Evolutionary conservation across 768 basidiomycete genomes (phyloP).

Genomic region (Collybiopsis luxurians): DNA sequence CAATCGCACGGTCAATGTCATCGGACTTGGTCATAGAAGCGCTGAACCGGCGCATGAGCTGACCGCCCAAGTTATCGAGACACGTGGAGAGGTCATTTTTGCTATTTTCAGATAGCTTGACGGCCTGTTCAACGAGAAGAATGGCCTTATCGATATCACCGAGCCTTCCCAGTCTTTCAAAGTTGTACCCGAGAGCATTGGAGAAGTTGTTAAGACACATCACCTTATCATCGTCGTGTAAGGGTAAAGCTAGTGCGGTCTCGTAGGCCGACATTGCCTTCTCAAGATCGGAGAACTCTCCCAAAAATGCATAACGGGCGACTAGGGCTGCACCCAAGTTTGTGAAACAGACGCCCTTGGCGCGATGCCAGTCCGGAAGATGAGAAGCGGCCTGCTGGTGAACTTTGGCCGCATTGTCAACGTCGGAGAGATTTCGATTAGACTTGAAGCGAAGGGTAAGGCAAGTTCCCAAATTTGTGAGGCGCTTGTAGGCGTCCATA

Average conservation of each 20-base stretch:
- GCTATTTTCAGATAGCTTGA: neutral
- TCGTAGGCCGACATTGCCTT: neutral
- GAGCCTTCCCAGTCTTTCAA: neutral
- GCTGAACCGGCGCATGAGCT: neutral
- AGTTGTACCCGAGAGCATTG: neutral
- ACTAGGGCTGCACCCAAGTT: neutral
- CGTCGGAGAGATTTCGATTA: neutral
- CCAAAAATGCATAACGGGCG: neutral
- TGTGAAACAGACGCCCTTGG: neutral
- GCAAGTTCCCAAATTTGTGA: neutral
- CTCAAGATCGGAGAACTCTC: neutral
- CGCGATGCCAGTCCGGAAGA: neutral
- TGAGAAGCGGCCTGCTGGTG: neutral
- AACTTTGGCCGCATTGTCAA: neutral
- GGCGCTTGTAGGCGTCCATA: no score
- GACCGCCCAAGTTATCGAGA: neutral
- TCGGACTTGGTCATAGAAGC: no score
- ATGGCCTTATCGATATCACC: neutral
- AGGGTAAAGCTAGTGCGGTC: neutral
- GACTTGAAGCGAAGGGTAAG: neutral
- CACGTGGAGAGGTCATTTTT: neutral
- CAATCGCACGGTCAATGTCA: no score
- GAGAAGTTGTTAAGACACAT: neutral
- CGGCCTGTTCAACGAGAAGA: neutral
- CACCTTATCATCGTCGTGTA: neutral